phyloP scores from a whole-genome alignment of 352 stramenopile genomes.

The Peronospora farinosa region DNA sequence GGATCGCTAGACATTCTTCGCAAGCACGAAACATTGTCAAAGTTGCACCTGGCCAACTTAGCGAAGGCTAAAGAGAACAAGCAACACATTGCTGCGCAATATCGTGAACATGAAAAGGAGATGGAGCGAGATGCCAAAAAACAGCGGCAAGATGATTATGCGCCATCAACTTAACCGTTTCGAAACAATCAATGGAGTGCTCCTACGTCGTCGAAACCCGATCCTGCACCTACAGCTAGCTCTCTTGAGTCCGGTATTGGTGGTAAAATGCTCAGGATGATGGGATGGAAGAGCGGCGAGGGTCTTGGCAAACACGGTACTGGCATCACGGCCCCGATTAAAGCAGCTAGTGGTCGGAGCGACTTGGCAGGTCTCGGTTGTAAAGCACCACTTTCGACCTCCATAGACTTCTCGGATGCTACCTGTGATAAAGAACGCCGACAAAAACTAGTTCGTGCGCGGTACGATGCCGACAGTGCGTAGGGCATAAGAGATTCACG shows the following conservation, averaged over 20 bases:
- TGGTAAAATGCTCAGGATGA: conserved; percentile 84
- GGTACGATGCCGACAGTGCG: conserved; percentile 41
- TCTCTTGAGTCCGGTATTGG: conserved; percentile 61
- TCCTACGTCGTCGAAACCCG: neutral
- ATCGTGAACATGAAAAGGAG: conserved; percentile 55
- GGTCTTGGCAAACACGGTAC: conserved; percentile 76
- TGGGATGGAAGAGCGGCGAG: conserved; percentile 82
- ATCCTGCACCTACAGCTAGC: conserved; percentile 9
- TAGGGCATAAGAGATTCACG: conserved; percentile 3
- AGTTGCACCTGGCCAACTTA: conserved; percentile 69
- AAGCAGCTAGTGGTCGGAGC: conserved; percentile 31
- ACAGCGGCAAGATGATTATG: conserved; percentile 19
- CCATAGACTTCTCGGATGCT: conserved; percentile 41
- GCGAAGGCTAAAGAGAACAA: conserved; percentile 75
- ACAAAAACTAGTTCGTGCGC: conserved; percentile 49
- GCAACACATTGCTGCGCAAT: conserved; percentile 47
- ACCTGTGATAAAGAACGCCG: conserved; percentile 58
- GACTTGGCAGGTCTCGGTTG: conserved; percentile 53
- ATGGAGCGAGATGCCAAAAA: conserved; percentile 32
- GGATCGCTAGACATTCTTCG: conserved; percentile 58
- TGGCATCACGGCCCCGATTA: conserved; percentile 65
- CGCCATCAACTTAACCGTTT: neutral
- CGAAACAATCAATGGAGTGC: conserved; percentile 5
- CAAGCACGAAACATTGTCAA: conserved; percentile 76
- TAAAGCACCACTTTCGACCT: conserved; percentile 23